A percentile compares a stretch with the other conserved stretches of the same genome.
phyloP scores from a whole-genome alignment of 1,284 basidiomycete species.

The Gomphus sp. region DNA sequence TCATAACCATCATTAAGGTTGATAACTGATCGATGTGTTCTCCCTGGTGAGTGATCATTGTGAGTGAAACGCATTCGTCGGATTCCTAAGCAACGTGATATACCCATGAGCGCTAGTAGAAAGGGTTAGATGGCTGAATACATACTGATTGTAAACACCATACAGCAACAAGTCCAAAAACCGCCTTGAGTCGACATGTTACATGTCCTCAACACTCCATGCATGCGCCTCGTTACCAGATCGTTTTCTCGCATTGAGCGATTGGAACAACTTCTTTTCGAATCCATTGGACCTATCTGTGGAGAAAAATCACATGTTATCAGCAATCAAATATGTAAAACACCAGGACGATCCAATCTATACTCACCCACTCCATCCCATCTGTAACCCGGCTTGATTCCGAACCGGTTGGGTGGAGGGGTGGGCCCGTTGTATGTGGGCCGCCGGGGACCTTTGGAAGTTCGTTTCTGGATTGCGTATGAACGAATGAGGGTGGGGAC shows the following conservation, averaged over 20 bases:
- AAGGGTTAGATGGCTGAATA: background rate
- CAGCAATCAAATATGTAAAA: background rate
- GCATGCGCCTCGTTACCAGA: constrained; percentile 63
- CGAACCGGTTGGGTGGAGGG: constrained; percentile 91
- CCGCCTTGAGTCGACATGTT: constrained; percentile 14
- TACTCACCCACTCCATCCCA: constrained; percentile 93
- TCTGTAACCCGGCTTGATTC: constrained; percentile 88
- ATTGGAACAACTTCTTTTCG: constrained; percentile 87
- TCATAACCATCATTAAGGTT: background rate
- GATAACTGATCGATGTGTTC: background rate
- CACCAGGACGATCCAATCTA: background rate
- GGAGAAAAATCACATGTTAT: background rate
- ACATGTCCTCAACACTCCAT: constrained; percentile 92
- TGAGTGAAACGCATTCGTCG: background rate
- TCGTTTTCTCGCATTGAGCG: constrained; percentile 64
- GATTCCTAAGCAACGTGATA: background rate
- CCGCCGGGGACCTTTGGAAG: constrained; percentile 61
- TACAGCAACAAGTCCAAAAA: background rate
- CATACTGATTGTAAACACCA: background rate
- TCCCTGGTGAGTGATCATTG: background rate
- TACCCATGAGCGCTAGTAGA: background rate
- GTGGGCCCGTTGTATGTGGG: constrained; percentile 85
- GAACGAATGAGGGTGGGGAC: constrained; percentile 1
- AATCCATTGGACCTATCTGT: constrained; percentile 89
- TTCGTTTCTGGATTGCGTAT: constrained; percentile 47